Evolutionary conservation across 1,284 basidiomycete species (phyloP).

Genomic region (Veloporphyrellus conicus): DNA sequence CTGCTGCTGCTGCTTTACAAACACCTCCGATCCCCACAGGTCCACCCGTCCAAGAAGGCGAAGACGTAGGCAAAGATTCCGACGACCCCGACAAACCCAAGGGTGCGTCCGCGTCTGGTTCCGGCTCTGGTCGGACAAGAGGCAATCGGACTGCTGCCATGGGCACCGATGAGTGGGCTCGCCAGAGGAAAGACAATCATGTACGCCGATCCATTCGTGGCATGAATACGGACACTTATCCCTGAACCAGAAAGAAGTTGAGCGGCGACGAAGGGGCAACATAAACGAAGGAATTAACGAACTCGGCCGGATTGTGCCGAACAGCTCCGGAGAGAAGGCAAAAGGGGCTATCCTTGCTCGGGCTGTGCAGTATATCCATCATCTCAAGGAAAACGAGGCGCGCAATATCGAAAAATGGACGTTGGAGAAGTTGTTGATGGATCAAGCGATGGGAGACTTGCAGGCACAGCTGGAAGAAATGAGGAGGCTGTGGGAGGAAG

Average conservation of each 20-base stretch:
- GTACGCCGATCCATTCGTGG: conserved; percentile 38
- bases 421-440: conserved; percentile 88
- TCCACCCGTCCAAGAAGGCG: conserved; percentile 32
- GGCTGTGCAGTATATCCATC: conserved; percentile 85
- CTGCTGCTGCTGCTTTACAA: conserved; percentile 41
- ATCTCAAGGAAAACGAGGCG: conserved; percentile 86
- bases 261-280: conserved; percentile 86
- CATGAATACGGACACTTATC: not conserved
- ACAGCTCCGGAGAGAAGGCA: conserved; percentile 80
- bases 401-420: conserved; percentile 93
- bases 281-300: conserved; percentile 96
- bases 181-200: conserved; percentile 82
- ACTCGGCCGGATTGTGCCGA: conserved; percentile 84
- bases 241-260: conserved; percentile 86
- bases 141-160: conserved; percentile 52
- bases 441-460: conserved; percentile 83
- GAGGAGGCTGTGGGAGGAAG: conserved; percentile 69
- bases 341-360: conserved; percentile 84
- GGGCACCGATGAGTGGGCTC: conserved; percentile 75
- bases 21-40: conserved; percentile 35
- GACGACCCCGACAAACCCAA: conserved; percentile 32
- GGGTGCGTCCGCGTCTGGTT: conserved; percentile 15
- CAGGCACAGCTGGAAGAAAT: conserved; percentile 76
- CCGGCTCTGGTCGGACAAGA: conserved; percentile 40
- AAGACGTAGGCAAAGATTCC: conserved; percentile 38